A percentile compares a stretch with the other conserved stretches of the same genome.
Evolutionary conservation across 257 asterid genomes (phyloP).

Genomic region (Solanum chiquidenum): DNA sequence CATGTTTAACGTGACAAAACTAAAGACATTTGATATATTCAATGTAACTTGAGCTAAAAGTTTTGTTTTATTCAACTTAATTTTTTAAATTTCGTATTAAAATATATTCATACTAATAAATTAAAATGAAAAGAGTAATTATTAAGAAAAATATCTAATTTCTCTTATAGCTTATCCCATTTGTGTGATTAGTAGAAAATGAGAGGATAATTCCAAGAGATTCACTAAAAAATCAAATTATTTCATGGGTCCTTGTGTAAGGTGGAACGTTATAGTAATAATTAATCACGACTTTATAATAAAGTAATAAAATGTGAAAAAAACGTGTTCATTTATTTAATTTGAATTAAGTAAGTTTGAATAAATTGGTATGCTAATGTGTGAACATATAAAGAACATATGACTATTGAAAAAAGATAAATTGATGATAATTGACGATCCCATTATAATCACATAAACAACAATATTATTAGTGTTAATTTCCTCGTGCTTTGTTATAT

Average conservation of each 20-base stretch:
- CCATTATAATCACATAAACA: not conserved
- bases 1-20: not conserved
- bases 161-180: not conserved
- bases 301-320: not conserved
- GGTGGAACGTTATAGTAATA: not conserved
- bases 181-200: not conserved
- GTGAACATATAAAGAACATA: not conserved
- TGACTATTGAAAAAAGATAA: not conserved
- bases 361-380: not conserved
- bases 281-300: not conserved
- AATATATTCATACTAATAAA: not conserved
- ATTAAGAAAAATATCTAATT: not conserved
- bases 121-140: not conserved
- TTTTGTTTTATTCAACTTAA: accelerated
- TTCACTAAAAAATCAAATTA: not conserved
- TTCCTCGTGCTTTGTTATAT: not conserved
- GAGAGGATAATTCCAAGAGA: not conserved
- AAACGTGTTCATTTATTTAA: not conserved
- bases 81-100: too few species aligned
- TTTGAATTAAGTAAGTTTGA: not conserved
- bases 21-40: not conserved
- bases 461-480: not conserved
- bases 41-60: not conserved
- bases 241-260: not conserved
- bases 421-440: not conserved